Evolutionary conservation across 1,284 basidiomycete genomes (phyloP), one percentile per base, ranked within the genome.

Genomic region (Ceratobasidium sp.): DNA sequence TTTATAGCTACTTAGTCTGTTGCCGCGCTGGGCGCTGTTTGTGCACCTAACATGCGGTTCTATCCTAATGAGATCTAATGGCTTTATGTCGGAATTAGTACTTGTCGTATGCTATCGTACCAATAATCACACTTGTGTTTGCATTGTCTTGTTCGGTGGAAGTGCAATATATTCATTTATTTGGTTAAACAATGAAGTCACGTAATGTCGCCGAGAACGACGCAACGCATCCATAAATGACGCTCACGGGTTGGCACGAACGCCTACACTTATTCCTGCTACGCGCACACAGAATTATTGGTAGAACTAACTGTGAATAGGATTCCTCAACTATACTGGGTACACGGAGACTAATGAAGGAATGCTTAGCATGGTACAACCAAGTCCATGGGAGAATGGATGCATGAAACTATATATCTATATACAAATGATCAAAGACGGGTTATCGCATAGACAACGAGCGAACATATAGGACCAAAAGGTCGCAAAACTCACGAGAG

Each of bases 11-110:
- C 34, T 52, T 47, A 12, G 22, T 49, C 22, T 65, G 22, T 43
- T 53, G 29, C 45, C 49, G 60, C 60, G 60, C 60, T 65, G 60
- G 42, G 60, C 60, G 60, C 60, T 53, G 60, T 65, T 35, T 65
- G 60, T 65, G 60, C 34, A 32, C 38, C 31, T 65, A 53, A 65
- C 49, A 65, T 65, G 60, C 49, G 60, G 60, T 53, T 42, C 43
- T 53, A 65, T 25, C 29, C 25, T 65, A 65, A 40, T 42, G 49
- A 15, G 49, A 49, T 29, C 35, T 65, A 65, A 65, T 65, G 25
- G 22, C 34, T 49, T 45, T 53, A 53, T 53, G 49, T 53, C 20
- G 32, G 38, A n/a, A 15, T 52, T 32, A 49, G 10, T 42, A 22
- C 20, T 47, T 47, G 22, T 6, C 52, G 35, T 65, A 65, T 65